Evolutionary conservation across 495 filamentous ascomycete species (phyloP), one percentile per base, ranked within the genome.

Genomic region (Patellaria atrata): DNA sequence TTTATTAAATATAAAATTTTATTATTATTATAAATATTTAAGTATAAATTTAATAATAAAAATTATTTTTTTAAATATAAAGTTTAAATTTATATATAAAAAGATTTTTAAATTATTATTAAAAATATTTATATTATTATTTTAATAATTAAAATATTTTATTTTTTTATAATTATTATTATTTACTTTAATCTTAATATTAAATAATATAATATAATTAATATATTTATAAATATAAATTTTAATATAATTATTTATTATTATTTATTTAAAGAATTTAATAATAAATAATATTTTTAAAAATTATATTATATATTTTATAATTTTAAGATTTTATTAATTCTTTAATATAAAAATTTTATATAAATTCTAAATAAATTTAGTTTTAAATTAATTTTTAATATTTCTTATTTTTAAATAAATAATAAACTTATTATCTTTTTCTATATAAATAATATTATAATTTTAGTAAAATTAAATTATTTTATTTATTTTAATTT

Each of bases 31-130:
- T 47, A 29, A 30, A 25, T 43, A 29, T 47, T 33, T 27, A 38
- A n/a, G 4, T 43, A 46, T 22, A 46, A 46, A 30, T 32, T 46
- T 29, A 27, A 41, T 26, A 20, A 43, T 15, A 27, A 41, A 11
- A 33, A 38, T 2, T 43, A 37, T 15, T 18, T 42, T 10, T n/a
- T 9, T 8, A 37, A 37, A 15, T 33, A 11, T 12, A 46, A 46
- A 29, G 39, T 32, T 19, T 13, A 33, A 20, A 16, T 45, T 13
- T 9, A 17, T 27, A 24, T 41, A 13, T 4, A 33, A 21, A 38
- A 30, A 14, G 38, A 45, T 23, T 27, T 45, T 5, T 20, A 41
- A 22, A 25, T 3, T 14, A 13, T 5, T n/a, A 30, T n/a, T 6
- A 26, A 23, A 6, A 23, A 45, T 1, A 46, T 27, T 1, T 43